A percentile compares a stretch with the other conserved stretches of the same genome.
phyloP scores from a whole-genome alignment of 2,329 filamentous ascomycete species.

The Ambrosiella cleistominuta region DNA sequence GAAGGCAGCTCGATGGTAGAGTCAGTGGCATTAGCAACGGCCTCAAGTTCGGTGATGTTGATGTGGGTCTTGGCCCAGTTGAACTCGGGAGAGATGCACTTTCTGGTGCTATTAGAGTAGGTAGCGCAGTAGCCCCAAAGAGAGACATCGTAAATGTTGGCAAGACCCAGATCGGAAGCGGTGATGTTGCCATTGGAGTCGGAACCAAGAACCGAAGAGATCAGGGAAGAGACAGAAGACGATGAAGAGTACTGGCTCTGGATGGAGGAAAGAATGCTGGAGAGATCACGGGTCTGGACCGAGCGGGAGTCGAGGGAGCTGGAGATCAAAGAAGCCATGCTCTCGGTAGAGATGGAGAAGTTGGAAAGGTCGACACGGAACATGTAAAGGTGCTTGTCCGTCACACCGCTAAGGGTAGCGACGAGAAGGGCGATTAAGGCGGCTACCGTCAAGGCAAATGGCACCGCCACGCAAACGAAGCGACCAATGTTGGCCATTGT shows the following conservation, averaged over 20 bases:
- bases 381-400: constrained; percentile 38
- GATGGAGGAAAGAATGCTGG: constrained; percentile 36
- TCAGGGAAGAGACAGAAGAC: constrained; percentile 25
- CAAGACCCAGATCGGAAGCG: constrained; percentile 41
- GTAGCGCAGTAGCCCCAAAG: constrained; percentile 77
- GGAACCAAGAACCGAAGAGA: constrained; percentile 13
- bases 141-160: constrained; percentile 62
- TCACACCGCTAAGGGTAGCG: constrained; percentile 36
- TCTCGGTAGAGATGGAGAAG: constrained; percentile 15
- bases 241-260: constrained; percentile 44
- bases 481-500: constrained; percentile 46
- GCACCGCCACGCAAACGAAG: constrained; percentile 72
- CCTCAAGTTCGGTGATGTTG: constrained; percentile 43
- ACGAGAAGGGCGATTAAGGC: constrained; percentile 53
- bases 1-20: constrained; percentile 48
- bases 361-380: constrained; percentile 45
- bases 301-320: constrained; percentile 22
- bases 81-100: constrained; percentile 54
- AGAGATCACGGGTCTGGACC: constrained; percentile 22
- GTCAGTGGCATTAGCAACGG: constrained; percentile 30
- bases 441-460: constrained; percentile 63
- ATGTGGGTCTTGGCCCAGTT: constrained; percentile 63
- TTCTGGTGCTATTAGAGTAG: constrained; percentile 33
- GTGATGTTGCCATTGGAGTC: constrained; percentile 32
- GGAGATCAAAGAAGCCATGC: constrained; percentile 13